Conservation (phyloP, 2,329 filamentous ascomycete species). For the Elsinoe arachidis region DNA sequence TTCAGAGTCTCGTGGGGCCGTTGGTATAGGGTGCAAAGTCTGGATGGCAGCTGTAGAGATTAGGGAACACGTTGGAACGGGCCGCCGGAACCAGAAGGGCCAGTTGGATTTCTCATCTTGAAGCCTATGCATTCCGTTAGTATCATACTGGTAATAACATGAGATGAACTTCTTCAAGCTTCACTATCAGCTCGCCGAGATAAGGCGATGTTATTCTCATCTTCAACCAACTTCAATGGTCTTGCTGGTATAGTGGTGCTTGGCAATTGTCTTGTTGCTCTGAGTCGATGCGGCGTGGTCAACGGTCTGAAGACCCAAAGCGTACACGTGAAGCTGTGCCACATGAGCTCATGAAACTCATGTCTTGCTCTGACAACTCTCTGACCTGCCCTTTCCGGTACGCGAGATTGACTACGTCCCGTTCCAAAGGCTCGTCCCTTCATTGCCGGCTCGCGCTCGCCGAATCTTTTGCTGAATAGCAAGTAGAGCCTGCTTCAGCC, state of each 20-base stretch:
- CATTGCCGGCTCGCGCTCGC: neutral
- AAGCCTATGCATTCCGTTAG: neutral
- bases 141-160: neutral
- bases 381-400: slow-evolving; percentile 5
- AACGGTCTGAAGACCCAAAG: neutral
- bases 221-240: neutral
- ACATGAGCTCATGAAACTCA: neutral
- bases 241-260: neutral
- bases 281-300: neutral
- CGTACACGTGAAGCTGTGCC: neutral
- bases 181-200: neutral
- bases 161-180: neutral
- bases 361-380: neutral
- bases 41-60: neutral
- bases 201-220: neutral
- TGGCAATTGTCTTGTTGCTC: neutral
- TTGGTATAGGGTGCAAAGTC: neutral
- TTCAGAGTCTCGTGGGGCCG: neutral
- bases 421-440: neutral
- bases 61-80: neutral
- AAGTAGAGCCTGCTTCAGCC: neutral
- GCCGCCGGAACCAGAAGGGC: slow-evolving; percentile 5
- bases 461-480: neutral
- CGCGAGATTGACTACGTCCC: neutral
- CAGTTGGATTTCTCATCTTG: neutral